Evolutionary conservation across 2,329 filamentous ascomycete genomes (phyloP), one percentile per base, ranked within the genome.

Genomic region (Phyllosticta citribraziliensis): DNA sequence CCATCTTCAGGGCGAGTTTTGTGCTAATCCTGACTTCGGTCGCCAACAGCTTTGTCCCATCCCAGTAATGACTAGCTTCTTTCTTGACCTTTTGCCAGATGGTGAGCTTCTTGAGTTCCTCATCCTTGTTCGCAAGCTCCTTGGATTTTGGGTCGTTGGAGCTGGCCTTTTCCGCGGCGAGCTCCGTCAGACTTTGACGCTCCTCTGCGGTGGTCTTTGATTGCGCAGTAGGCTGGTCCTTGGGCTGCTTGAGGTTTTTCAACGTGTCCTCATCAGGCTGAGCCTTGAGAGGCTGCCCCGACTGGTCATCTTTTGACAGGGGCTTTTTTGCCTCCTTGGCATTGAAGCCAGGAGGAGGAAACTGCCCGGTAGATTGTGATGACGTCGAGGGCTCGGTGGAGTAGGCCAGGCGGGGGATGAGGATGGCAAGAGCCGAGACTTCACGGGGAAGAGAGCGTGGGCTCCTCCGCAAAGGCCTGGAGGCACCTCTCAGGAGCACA

Each of bases 21-120:
- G 88, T 90, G 74, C 93, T 97, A 73, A 99, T 99, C 75, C 81
- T 90, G 72, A 97, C 86, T 77, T 99, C 94, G 1, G 91, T 89
- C 22, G 88, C 92, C 67, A 99, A 80, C 69, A 99, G 81, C 77
- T 99, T 99, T 27, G 91, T 97, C 63, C 94, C 94, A 76, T 99
- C 94, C 93, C 94, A 97, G 78, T 99, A 99, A 75, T 99, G 94
- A 64, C 87, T 85, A 14, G 81, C 82, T 76, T 99, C 94, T 74
- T 95, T 92, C 82, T 96, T 99, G 70, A 99, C 86, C 78, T 92
- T 96, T 74, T 97, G 89, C 75, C 85, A 88, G 1, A 97, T 56
- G 0, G 92, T 96, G 75, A 96, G 77, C 72, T 96, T 97, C 79
- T 92, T 91, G 68, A 87, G 83, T 64, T 88, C 86, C 61, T 89